Base-by-base conservation (phyloP, 805 yeast genomes). In the Zygosaccharomyces bisporus region DNA sequence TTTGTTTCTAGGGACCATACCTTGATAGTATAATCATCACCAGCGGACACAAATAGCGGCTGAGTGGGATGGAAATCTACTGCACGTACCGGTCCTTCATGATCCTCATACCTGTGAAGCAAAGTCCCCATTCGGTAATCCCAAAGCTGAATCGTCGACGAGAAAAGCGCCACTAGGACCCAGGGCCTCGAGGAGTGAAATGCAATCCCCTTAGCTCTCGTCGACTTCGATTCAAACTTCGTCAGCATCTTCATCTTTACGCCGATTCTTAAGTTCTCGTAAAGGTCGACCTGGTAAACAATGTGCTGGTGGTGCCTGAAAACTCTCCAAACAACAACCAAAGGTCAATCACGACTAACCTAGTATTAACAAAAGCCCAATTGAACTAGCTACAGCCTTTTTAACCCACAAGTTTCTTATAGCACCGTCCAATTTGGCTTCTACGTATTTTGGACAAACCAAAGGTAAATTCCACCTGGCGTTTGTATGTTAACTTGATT, bases 91-190 rank as follows among this genome's bases (percentile, higher is more conserved):
- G 99, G 98, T 20, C 99, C 99, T 59, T 86, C 96, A 65, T 93
- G 99, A 58, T 91, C 99, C 68, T 93, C 99, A 61, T 89, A 93
- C 46, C 97, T 79, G 67, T 90, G 98, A 63, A 93, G 81, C 63
- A 93, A 71, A 3, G 97, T 89, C 34, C 99, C 99, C 99, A 93
- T 93, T 61, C 99, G 82, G 70, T 95, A 93, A 69, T 93, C 99
- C 99, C 99, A 93, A 52, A 93, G 75, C 68, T 95, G 99, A 64
- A 93, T 91, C n/a, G 96, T 89, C n/a, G 96, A 88, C 20, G 96
- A 86, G 67, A 91, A 93, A 49, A 95, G 75, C 6, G 98, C 89
- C 25, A 90, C 98, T 57, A 93, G 75, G 48, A 89, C 87, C 97
- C 96, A 93, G 47, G 99, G 97, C 66, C 93, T 76, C 37, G 56